A percentile compares a stretch with the other conserved stretches of the same genome.
Conservation (phyloP, 768 basidiomycete species). For the Rhodocollybia butyracea region DNA sequence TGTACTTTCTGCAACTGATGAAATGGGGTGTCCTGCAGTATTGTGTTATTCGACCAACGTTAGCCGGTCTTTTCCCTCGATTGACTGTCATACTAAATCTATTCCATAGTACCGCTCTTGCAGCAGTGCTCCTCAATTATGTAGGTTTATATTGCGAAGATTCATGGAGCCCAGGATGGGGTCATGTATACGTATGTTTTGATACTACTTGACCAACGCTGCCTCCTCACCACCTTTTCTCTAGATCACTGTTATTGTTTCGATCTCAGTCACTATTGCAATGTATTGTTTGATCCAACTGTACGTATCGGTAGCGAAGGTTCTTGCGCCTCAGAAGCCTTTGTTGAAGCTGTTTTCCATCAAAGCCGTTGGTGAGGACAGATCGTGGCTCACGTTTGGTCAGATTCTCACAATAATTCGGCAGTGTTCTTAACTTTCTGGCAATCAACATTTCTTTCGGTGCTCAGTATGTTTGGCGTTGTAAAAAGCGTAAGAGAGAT, state of each 20-base stretch:
- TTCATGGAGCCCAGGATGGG: slow-evolving; percentile 66
- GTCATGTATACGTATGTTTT: slow-evolving; percentile 59
- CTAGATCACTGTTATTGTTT: slow-evolving; percentile 59
- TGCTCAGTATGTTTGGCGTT: slow-evolving; percentile 53
- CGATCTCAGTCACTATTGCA: slow-evolving; percentile 68
- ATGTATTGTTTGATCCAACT: slow-evolving; percentile 80
- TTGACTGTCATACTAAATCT: background rate
- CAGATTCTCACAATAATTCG: background rate
- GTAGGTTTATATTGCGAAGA: slow-evolving; percentile 69
- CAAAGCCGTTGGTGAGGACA: slow-evolving; percentile 62
- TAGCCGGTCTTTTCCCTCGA: slow-evolving; percentile 16
- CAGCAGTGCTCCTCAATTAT: slow-evolving; percentile 60
- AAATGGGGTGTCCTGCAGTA: slow-evolving; percentile 79
- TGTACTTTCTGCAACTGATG: slow-evolving; percentile 70
- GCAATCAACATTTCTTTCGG: slow-evolving; percentile 61
- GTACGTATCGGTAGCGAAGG: slow-evolving; percentile 51
- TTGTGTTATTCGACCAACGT: slow-evolving; percentile 62
- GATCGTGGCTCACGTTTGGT: background rate
- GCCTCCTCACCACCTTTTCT: background rate
- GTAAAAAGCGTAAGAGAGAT: slow-evolving; percentile 61
- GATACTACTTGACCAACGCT: background rate
- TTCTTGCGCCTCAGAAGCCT: slow-evolving; percentile 57
- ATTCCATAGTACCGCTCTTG: slow-evolving; percentile 46
- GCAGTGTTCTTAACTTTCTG: slow-evolving; percentile 77
- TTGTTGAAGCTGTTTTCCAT: slow-evolving; percentile 67